phyloP scores from a whole-genome alignment of 2,329 filamentous ascomycete genomes.

The Alternaria ventricosa region DNA sequence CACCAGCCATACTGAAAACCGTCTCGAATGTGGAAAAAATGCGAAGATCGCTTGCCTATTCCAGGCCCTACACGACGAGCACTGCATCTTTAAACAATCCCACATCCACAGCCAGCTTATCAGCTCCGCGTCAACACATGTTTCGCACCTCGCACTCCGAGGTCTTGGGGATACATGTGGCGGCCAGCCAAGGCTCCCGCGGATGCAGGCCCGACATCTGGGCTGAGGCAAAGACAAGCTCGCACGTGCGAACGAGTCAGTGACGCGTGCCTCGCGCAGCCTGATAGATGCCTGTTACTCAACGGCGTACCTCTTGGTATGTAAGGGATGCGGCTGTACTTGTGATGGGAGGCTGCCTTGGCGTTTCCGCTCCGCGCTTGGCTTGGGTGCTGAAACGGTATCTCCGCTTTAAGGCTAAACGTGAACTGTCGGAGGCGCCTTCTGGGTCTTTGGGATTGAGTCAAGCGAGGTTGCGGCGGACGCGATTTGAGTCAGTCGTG shows the following conservation, averaged over 20 bases:
- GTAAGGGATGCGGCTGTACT: not conserved
- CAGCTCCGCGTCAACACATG: not conserved
- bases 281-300: not conserved
- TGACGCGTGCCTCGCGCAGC: not conserved
- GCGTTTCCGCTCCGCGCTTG: constrained; percentile 8
- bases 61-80: not conserved
- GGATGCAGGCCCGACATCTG: not conserved
- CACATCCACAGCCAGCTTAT: not conserved
- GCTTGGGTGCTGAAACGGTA: not conserved
- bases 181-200: not conserved
- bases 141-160: not conserved
- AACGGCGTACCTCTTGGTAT: not conserved
- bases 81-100: not conserved
- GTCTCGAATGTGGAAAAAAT: not conserved
- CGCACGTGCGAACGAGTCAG: not conserved
- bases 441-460: not conserved
- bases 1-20: not conserved
- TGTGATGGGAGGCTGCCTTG: not conserved
- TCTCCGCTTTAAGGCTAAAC: not conserved
- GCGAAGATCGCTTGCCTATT: not conserved
- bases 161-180: not conserved
- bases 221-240: not conserved
- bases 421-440: not conserved
- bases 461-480: not conserved
- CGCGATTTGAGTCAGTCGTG: not conserved